Conservation (phyloP, 352 stramenopile species). For the Phytopythium sindhum region DNA sequence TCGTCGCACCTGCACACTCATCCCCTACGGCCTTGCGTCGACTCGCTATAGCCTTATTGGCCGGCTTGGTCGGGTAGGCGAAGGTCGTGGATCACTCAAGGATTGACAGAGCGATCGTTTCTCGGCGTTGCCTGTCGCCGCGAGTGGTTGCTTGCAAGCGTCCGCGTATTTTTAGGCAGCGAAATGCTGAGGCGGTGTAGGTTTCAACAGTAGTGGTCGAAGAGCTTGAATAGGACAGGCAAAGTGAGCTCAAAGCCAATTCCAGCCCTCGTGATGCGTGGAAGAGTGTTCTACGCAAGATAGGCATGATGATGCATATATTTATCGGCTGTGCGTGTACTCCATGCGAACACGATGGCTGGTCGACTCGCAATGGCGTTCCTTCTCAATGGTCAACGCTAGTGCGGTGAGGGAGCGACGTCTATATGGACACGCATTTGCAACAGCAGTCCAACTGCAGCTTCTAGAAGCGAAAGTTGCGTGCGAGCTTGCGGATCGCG, state of each 20-base stretch:
- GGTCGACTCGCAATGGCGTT: no score
- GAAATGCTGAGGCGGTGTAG: background rate
- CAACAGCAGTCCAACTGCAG: no score
- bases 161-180: background rate
- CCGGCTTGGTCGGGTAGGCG: no score
- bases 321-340: no score
- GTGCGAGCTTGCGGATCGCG: conserved; percentile 53
- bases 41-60: no score
- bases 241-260: background rate
- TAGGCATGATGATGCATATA: no score
- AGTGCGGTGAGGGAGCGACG: background rate
- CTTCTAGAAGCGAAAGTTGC: conserved; percentile 62
- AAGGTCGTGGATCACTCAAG: background rate
- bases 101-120: background rate
- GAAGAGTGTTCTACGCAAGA: no score
- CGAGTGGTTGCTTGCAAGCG: background rate
- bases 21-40: no score
- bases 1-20: background rate
- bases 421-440: no score
- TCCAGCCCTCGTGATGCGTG: background rate
- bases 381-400: no score
- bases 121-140: background rate
- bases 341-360: no score
- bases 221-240: background rate
- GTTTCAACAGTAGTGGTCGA: background rate